phyloP scores from a whole-genome alignment of 2,329 filamentous ascomycete genomes.

The Cytospora schulzeri region DNA sequence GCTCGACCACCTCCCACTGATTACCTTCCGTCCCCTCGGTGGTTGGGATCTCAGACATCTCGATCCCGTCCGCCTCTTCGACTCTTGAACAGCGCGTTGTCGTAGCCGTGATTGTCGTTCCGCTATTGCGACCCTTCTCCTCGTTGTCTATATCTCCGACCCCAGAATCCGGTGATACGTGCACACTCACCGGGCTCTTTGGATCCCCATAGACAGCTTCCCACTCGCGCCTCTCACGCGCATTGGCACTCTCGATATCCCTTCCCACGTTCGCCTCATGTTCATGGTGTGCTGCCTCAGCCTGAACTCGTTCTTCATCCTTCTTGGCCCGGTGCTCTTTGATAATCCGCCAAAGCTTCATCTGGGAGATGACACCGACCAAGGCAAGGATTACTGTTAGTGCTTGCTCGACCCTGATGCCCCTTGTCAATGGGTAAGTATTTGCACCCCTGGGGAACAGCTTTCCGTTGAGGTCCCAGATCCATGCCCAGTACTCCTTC shows the following conservation, averaged over 20 bases:
- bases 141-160: constrained; percentile 52
- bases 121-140: constrained; percentile 42
- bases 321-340: constrained; percentile 60
- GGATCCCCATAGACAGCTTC: constrained; percentile 73
- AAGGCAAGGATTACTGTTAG: constrained; percentile 73
- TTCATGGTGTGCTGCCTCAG: constrained; percentile 55
- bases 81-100: constrained; percentile 40
- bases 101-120: constrained; percentile 38
- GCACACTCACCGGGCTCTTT: constrained; percentile 38
- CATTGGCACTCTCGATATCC: constrained; percentile 63
- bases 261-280: constrained; percentile 73
- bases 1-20: not conserved
- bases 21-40: constrained; percentile 30
- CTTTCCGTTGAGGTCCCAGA: constrained; percentile 80
- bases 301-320: constrained; percentile 52
- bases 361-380: constrained; percentile 78
- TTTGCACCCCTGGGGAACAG: constrained; percentile 76
- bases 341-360: constrained; percentile 83
- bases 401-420: constrained; percentile 83
- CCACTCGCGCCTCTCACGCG: constrained; percentile 69
- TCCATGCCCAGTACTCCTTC: constrained; percentile 95
- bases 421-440: constrained; percentile 84
- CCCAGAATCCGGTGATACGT: constrained; percentile 52
- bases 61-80: constrained; percentile 51
- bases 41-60: constrained; percentile 54